Evolutionary conservation across 106 monocot genomes (phyloP).

Genomic region (Phalaenopsis aphrodite): DNA sequence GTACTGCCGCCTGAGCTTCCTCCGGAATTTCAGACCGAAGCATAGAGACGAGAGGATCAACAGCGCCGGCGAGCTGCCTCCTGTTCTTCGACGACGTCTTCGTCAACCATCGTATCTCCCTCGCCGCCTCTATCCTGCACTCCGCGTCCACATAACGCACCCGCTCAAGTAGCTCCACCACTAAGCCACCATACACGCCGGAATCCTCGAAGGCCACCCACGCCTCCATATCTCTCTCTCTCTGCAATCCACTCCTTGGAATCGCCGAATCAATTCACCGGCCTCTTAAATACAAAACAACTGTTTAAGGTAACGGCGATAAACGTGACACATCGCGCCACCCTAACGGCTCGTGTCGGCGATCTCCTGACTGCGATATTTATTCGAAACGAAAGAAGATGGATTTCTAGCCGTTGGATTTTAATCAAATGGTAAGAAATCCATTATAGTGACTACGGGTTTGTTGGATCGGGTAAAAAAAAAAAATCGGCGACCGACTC

Average conservation of each 20-base stretch:
- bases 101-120: conserved; percentile 69
- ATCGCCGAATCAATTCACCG: neutral
- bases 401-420: neutral
- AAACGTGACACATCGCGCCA: neutral
- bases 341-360: conserved; percentile 1
- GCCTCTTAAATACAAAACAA: neutral
- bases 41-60: conserved; percentile 54
- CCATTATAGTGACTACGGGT: neutral
- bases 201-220: neutral
- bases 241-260: neutral
- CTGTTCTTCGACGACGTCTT: conserved; percentile 53
- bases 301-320: neutral
- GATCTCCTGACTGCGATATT: neutral
- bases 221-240: neutral
- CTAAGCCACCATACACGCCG: neutral
- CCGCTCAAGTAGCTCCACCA: neutral
- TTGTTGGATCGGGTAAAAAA: neutral
- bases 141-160: conserved; percentile 29
- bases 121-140: conserved; percentile 49
- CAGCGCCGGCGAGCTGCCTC: conserved; percentile 30
- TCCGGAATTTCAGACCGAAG: conserved; percentile 26
- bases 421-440: neutral
- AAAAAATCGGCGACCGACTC: neutral
- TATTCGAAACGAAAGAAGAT: neutral
- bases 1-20: conserved; percentile 34